Conservation (phyloP, 2,329 filamentous ascomycete genomes). For the Laburnicola sp. region DNA sequence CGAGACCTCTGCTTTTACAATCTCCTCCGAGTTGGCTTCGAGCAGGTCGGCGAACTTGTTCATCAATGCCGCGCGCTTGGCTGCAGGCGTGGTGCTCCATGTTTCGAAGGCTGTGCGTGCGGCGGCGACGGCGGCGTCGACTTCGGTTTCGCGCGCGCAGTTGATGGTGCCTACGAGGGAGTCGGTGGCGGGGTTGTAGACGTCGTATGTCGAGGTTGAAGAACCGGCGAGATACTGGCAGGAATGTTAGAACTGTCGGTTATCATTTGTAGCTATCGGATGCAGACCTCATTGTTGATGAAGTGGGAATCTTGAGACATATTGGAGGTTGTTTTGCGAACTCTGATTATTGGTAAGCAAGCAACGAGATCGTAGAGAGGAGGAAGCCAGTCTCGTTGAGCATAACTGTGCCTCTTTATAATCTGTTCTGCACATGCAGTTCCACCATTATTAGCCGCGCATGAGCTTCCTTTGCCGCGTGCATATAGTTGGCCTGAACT, state of each 20-base stretch:
- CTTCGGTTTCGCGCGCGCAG: slow-evolving; percentile 25
- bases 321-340: background rate
- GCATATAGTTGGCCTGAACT: background rate
- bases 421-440: too few species aligned
- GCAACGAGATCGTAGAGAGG: background rate
- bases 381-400: too few species aligned
- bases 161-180: slow-evolving; percentile 28
- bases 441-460: background rate
- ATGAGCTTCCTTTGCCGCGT: background rate
- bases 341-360: background rate
- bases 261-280: background rate
- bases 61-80: slow-evolving; percentile 29
- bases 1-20: slow-evolving; percentile 19
- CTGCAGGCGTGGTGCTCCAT: slow-evolving; percentile 25
- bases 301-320: slow-evolving; percentile 28
- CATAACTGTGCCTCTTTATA: background rate
- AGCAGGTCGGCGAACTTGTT: slow-evolving; percentile 28
- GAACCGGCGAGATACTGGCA: slow-evolving; percentile 28
- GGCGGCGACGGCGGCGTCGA: slow-evolving; percentile 32
- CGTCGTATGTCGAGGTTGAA: slow-evolving; percentile 24
- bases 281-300: slow-evolving; percentile 35
- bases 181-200: slow-evolving; percentile 32
- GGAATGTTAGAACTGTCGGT: background rate
- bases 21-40: slow-evolving; percentile 15
- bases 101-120: slow-evolving; percentile 28